These are phyloP conservation scores for Globisporangium solare DNA, from an alignment of 352 stramenopile genomes.

Conservation along the genomic window DNA sequence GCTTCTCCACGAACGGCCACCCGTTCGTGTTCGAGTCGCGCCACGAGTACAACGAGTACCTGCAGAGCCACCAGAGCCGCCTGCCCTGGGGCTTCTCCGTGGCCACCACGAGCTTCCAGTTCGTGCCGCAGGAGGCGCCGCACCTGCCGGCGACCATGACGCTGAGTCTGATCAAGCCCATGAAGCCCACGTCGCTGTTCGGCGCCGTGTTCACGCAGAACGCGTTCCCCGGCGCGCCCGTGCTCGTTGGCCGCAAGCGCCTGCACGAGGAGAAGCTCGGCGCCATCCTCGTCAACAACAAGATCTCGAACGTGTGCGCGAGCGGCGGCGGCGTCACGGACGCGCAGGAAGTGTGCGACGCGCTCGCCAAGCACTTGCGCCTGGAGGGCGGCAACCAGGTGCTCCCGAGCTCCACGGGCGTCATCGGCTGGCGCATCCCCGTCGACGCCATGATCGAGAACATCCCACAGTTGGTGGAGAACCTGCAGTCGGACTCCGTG, in stretches of 20 bases:
- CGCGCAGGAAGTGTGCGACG: conserved; percentile 91
- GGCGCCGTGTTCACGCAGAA: conserved; percentile 91
- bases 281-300: conserved; percentile 98
- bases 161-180: conserved; percentile 82
- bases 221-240: conserved; percentile 85
- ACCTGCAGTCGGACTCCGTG: conserved; percentile 91
- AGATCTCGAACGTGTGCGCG: conserved; percentile 98
- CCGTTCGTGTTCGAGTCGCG: conserved; percentile 79
- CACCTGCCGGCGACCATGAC: conserved; percentile 83
- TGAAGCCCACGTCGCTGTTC: conserved; percentile 82
- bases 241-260: conserved; percentile 89
- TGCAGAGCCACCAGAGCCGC: conserved; percentile 66
- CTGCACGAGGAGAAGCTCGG: conserved; percentile 89
- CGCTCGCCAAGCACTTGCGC: conserved; percentile 86
- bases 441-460: conserved; percentile 87
- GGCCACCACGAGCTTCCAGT: conserved; percentile 79
- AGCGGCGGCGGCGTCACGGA: conserved; percentile 91
- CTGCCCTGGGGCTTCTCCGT: conserved; percentile 85
- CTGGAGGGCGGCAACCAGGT: conserved; percentile 84
- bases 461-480: conserved; percentile 73
- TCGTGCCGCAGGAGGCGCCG: conserved; percentile 77
- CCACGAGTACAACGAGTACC: conserved; percentile 79
- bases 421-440: conserved; percentile 98
- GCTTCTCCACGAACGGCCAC: conserved; percentile 39
- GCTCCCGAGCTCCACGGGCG: conserved; percentile 94